Evolutionary conservation across 2,329 filamentous ascomycete species (phyloP), one percentile per base, ranked within the genome.

Genomic region (Penicillium sp.): DNA sequence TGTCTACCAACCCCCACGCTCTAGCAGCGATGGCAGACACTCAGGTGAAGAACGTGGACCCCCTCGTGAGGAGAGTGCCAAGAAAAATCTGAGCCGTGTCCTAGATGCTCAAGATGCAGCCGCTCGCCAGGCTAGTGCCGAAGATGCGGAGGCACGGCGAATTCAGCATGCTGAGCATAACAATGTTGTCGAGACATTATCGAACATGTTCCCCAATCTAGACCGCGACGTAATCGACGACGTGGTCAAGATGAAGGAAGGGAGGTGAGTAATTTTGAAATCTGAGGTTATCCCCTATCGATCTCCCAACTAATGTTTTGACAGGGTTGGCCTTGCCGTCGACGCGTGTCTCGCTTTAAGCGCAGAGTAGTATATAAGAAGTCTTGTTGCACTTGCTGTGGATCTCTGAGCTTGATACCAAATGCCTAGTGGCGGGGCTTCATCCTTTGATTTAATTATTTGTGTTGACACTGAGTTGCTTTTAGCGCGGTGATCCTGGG

Each of bases 201-300:
- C 91, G 48, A 90, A 91, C 66, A 99, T 99, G 95, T 99, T 99
- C 73, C 95, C 95, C 1, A 92, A 96, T 70, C 80, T 99, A 50
- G 95, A 99, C 74, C 86, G 87, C 68, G 96, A 99, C 49, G 84
- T 99, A 37, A 98, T 99, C 71, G 93, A 93, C 68, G 95, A 99
- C 77, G 95, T 99, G 42, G 95, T 99, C 26, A 87, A 93, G 73
- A 87, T 96, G 79, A 97, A 99, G 77, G 89, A 97, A 76, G 96
- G 95, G 71, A 86, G 91, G 91, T 93, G 75, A 79, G 90, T 14
- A 35, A 29, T 53, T 44, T 16, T 54, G 19, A 37, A 46, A 22
- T 31, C 7, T 24, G 3, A 9, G 13, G 1, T 21, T 21, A 2
- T 31, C n/a, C 19, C 13, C 22, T 4, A 43, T 24, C 2, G 9